Conservation (phyloP, 179 eudicot genomes). For the Beta macrorhiza region DNA sequence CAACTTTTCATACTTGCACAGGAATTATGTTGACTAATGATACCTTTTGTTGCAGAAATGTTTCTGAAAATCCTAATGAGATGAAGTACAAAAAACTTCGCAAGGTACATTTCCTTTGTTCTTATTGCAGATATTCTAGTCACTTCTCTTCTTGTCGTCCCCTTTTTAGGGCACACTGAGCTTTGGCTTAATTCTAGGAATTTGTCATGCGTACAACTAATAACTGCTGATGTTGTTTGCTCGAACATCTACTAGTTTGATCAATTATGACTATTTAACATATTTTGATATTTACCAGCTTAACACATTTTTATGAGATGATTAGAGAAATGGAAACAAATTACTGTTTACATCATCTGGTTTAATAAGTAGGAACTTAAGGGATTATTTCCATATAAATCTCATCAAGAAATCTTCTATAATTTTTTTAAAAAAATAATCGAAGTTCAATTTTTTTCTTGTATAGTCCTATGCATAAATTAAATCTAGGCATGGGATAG, state of each 20-base stretch:
- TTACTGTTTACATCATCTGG: neutral
- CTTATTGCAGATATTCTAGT: neutral
- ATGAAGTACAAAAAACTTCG: slow-evolving; percentile 71
- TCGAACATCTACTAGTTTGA: neutral
- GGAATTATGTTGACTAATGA: slow-evolving; percentile 7
- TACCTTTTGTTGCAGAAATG: slow-evolving; percentile 56
- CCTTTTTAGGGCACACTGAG: neutral
- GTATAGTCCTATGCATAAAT: neutral
- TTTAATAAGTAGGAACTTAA: neutral
- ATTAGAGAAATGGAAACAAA: neutral
- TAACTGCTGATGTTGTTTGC: neutral
- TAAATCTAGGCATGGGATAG: neutral
- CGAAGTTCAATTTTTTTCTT: neutral
- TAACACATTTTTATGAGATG: neutral
- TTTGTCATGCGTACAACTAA: neutral
- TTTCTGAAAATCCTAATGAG: slow-evolving; percentile 73
- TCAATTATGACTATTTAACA: neutral
- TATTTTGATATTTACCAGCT: neutral
- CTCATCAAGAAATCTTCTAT: neutral
- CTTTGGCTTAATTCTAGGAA: neutral
- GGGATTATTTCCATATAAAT: neutral
- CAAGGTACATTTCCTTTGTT: slow-evolving; percentile 47
- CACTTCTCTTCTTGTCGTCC: neutral
- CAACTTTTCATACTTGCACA: neutral
- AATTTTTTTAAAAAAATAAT: neutral